Percentiles rank a stretch among this genome's conserved stretches.
These are phyloP conservation scores for Cordia subcordata DNA, from an alignment of 257 asterid species.

Conservation along the genomic window DNA sequence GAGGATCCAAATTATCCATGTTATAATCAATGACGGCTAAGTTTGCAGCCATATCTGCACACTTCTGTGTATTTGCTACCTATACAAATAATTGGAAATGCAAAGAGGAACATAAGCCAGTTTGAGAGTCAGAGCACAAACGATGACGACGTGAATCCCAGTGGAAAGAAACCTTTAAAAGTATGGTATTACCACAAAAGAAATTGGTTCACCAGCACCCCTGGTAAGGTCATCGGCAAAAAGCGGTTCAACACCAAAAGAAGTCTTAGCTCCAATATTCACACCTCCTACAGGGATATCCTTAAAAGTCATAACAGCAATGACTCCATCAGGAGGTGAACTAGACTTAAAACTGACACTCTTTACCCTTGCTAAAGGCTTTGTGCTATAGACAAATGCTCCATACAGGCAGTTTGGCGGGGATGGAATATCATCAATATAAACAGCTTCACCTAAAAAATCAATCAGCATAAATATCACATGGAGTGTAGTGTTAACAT, in stretches of 20 bases:
- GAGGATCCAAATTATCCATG: slow-evolving; percentile 39
- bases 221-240: slow-evolving; percentile 50
- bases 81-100: slow-evolving; percentile 13
- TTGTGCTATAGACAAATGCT: slow-evolving; percentile 58
- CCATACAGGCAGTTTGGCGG: slow-evolving; percentile 63
- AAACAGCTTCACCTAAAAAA: slow-evolving; percentile 69
- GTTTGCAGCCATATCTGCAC: slow-evolving; percentile 54
- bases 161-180: slow-evolving; percentile 1
- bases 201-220: slow-evolving; percentile 63
- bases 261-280: slow-evolving; percentile 35
- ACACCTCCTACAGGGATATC: slow-evolving; percentile 63
- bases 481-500: background rate
- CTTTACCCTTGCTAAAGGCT: slow-evolving; percentile 51
- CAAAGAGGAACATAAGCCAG: slow-evolving; percentile 1
- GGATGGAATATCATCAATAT: slow-evolving; percentile 72
- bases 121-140: background rate
- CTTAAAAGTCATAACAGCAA: slow-evolving; percentile 41
- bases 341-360: slow-evolving; percentile 32
- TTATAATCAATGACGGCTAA: slow-evolving; percentile 48
- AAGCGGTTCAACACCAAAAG: slow-evolving; percentile 50
- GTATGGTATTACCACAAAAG: slow-evolving; percentile 47
- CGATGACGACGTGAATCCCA: background rate
- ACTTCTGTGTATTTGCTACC: slow-evolving; percentile 59
- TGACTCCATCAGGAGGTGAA: slow-evolving; percentile 29
- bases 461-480: background rate